Evolutionary conservation across 1,284 basidiomycete genomes (phyloP), one percentile per base, ranked within the genome.

Genomic region (Irpex rosettiformis): DNA sequence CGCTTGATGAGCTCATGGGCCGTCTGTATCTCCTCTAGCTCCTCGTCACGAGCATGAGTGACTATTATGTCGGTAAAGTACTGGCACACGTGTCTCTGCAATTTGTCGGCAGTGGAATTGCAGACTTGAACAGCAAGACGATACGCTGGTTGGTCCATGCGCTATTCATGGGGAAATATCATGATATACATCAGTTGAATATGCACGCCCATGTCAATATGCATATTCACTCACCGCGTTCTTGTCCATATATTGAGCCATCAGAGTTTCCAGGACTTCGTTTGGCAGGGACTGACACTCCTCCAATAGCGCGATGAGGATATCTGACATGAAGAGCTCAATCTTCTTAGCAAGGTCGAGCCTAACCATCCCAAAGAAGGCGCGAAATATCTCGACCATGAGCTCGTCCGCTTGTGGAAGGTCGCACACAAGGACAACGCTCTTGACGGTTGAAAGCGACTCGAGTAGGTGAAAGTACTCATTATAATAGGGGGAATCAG

Each of bases 401-500:
- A 98, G 81, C 57, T 94, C 91, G 57, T 98, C 96, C 7, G 89
- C 86, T 28, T 86, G 85, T 0, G 90, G 89, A 4, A 98, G 81
- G 72, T 98, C 96, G 73, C 93, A 94, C 8, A 98, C 86, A 61
- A 99, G 84, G 2, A 96, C 93, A 28, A 98, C 88, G 64, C 91
- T 94, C 81, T 98, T 98, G 69, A 98, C 95, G 30, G 88, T 93
- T 4, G 94, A 93, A 13, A 99, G 80, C 28, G 86, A 93, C 67
- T 98, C 94, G 33, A 99, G 83, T 8, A 98, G 82, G 70, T 94
- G 92, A 66, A 91, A 96, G 76, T 96, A 98, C 76, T 96, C 87
- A 59, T 87, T 83, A 71, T 93, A 95, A 71, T 95, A 96, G 0
- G 85, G 80, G 1, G 82, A 78, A 65, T 88, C 86, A 0, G 85